These are phyloP conservation scores for Tetrahymena malaccensis DNA, from an alignment of 73 alveolate species.

Conservation along the genomic window DNA sequence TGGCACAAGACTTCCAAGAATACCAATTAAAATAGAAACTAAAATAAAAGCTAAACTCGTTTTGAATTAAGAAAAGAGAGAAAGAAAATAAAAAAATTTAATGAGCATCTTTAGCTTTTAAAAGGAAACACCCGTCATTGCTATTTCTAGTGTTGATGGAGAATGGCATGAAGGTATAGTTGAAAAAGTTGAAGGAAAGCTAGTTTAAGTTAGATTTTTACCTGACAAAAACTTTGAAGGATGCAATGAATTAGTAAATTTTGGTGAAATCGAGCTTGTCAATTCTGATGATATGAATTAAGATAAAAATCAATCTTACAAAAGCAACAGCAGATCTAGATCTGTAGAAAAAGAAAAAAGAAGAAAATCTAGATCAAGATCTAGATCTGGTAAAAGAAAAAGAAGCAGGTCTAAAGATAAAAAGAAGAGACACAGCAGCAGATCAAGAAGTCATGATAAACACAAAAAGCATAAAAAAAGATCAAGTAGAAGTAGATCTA, in stretches of 20 bases:
- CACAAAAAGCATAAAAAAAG: constrained; percentile 7
- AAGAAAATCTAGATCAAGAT: constrained; percentile 4
- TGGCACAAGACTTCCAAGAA: constrained; percentile 71
- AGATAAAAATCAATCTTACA: neutral
- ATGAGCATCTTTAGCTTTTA: neutral
- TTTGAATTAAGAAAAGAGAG: constrained; percentile 10
- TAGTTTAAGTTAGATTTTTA: neutral
- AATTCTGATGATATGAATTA: neutral
- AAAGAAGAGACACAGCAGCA: constrained; percentile 14
- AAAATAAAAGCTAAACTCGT: constrained; percentile 19
- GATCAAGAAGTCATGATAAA: neutral
- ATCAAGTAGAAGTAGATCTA: neutral
- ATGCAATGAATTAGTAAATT: constrained; percentile 1
- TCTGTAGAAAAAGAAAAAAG: neutral
- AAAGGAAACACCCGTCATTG: constrained; percentile 4
- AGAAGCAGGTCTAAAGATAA: constrained; percentile 4
- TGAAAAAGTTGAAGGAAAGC: constrained; percentile 16
- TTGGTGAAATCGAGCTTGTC: constrained; percentile 29
- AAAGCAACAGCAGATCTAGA: neutral
- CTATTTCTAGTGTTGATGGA: constrained; percentile 8
- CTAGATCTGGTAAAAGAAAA: neutral
- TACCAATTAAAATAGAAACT: constrained; percentile 46
- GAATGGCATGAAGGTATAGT: constrained; percentile 39
- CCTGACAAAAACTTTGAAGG: constrained; percentile 10
- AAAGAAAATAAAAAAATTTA: neutral